Evolutionary conservation across 768 basidiomycete genomes (phyloP).

Genomic region (Saitozyma sp.): DNA sequence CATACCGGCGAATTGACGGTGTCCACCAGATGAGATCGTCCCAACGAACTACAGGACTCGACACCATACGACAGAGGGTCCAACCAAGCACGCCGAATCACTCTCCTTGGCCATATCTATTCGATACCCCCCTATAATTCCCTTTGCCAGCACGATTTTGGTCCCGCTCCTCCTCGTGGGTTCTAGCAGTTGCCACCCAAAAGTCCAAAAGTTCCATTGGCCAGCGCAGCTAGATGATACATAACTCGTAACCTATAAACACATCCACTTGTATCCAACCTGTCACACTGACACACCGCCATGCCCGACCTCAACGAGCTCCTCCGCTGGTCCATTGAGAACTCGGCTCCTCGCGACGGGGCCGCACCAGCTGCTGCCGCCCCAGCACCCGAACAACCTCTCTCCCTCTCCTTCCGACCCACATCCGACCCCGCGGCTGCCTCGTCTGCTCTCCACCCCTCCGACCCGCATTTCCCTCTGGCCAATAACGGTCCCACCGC

Average conservation of each 20-base stretch:
- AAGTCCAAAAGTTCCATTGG: too few relatives aligned
- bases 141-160: not conserved
- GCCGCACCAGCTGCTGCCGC: not conserved
- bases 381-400: conserved; percentile 11
- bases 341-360: conserved; percentile 16
- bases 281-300: conserved; percentile 9
- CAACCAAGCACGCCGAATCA: too few relatives aligned
- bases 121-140: too few relatives aligned
- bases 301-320: conserved; percentile 49
- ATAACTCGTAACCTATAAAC: too few relatives aligned
- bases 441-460: conserved; percentile 35
- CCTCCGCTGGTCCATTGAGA: conserved; percentile 45
- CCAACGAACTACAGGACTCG: too few relatives aligned
- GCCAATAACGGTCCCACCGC: conserved; percentile 19
- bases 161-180: not conserved
- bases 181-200: conserved; percentile 17
- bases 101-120: too few relatives aligned
- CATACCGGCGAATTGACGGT: too few relatives aligned
- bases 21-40: too few relatives aligned
- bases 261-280: too few relatives aligned
- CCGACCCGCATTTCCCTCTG: conserved; percentile 17
- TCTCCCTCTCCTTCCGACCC: conserved; percentile 35
- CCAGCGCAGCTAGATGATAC: too few relatives aligned
- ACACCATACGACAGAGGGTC: too few relatives aligned
- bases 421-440: conserved; percentile 14